Base-by-base conservation (phyloP, 352 stramenopile genomes). In the Phytophthora multivora region DNA sequence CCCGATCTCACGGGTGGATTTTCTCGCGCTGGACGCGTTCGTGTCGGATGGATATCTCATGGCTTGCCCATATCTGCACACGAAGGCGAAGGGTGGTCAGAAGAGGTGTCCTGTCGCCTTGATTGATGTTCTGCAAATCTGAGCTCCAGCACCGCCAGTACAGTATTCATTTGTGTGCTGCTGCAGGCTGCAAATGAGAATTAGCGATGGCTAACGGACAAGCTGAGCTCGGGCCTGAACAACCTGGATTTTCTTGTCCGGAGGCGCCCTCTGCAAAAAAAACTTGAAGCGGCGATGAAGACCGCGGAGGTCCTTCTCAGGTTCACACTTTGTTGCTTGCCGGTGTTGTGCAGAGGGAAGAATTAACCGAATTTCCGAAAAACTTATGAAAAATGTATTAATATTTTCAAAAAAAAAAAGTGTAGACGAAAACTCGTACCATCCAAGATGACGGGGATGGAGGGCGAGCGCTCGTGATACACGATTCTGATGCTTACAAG, bases 191-290 rank as follows among this genome's bases (percentile, higher is more conserved):
- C 5, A 30, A 30, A 10, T 5, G 5, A 9, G 26, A 31, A 8
- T 10, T 9, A 31, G 2, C 0, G 10, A 31, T 31, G 26, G 33
- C 33, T 39, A 39, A 39, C 33, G 33, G 26, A 31, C 26, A 40
- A n/a, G 35, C 35, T 40, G 35, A 16, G 8, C 35, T n/a, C 35
- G 35, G 15, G 13, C 15, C n/a, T 40, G 23, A 11, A 30, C n/a
- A 45, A 10, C 1, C 35, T 65, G 57, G 57, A 65, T 65, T 65
- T 65, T 65, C 57, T 65, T 53, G 57, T 59, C n/a, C 48, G 5
- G 26, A 56, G 38, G 31, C 21, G 21, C 42, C 19, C 46, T 23
- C 16, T 4, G n/a, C 8, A 36, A 25, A 10, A n/a, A 33, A 23
- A 51, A 9, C 8, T 33, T 33, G 28, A 33, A 51, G 25, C 43